Conservation (phyloP, 2,329 filamentous ascomycete genomes). For the Blastomyces emzantsi region DNA sequence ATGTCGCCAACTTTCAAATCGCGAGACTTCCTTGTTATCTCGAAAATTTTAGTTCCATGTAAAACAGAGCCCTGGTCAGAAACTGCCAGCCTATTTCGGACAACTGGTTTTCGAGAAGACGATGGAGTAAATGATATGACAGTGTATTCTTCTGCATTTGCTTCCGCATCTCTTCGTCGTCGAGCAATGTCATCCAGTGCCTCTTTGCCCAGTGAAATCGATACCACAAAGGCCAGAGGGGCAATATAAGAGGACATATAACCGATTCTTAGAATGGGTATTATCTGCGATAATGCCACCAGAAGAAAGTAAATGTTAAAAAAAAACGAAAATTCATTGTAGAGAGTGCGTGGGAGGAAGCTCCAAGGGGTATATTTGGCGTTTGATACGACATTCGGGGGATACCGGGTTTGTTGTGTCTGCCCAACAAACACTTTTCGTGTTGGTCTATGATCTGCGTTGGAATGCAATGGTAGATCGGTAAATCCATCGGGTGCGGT, state of each 20-base stretch:
- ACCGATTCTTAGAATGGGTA: constrained; percentile 81
- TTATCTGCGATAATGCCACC: constrained; percentile 86
- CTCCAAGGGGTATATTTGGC: constrained; percentile 95
- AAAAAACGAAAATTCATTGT: constrained; percentile 99
- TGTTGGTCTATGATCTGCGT: constrained; percentile 43
- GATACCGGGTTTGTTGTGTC: constrained; percentile 64
- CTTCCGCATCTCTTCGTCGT: constrained; percentile 78
- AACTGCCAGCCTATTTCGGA: constrained; percentile 13
- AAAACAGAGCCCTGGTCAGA: constrained; percentile 23
- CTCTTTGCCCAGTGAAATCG: constrained; percentile 91
- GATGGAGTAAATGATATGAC: constrained; percentile 59
- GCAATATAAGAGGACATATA: constrained; percentile 93
- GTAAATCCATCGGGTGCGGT: constrained; percentile 16
- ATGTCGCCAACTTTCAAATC: constrained; percentile 93
- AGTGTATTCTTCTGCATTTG: constrained; percentile 83
- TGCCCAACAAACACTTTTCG: constrained; percentile 69
- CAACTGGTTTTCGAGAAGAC: constrained; percentile 14
- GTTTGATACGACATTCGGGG: constrained; percentile 86
- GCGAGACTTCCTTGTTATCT: constrained; percentile 70
- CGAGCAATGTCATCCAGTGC: constrained; percentile 87
- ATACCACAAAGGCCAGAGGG: constrained; percentile 81
- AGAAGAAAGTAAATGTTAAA: constrained; percentile 99
- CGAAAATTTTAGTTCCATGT: constrained; percentile 41
- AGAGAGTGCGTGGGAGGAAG: constrained; percentile 87
- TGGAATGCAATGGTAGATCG: constrained; percentile 26